Conservation (phyloP, 192 early-diverging fungal species). For the Coemansia sp. region DNA sequence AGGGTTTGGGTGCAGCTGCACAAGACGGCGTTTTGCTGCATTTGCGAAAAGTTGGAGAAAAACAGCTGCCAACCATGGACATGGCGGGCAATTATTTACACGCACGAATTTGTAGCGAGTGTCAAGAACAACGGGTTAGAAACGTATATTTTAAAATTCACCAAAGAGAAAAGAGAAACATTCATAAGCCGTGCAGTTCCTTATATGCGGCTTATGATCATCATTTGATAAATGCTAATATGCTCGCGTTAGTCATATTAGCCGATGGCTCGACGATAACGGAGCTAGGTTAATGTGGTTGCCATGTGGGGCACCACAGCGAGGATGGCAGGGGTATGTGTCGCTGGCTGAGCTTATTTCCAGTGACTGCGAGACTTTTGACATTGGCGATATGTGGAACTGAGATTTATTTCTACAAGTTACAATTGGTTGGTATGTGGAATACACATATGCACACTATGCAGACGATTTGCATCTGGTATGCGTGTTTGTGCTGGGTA, state of each 20-base stretch:
- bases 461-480: neutral
- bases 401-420: neutral
- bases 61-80: neutral
- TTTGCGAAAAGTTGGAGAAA: neutral
- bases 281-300: too few relatives aligned
- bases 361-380: neutral
- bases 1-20: slow-evolving; percentile 30
- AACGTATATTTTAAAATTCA: too few relatives aligned
- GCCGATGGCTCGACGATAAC: too few relatives aligned
- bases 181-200: too few relatives aligned
- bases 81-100: neutral
- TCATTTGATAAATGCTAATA: too few relatives aligned
- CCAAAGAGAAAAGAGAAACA: too few relatives aligned
- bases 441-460: neutral
- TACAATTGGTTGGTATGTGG: too few relatives aligned
- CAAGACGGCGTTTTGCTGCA: neutral
- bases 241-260: too few relatives aligned
- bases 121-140: too few relatives aligned
- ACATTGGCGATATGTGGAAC: neutral
- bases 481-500: neutral
- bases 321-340: neutral
- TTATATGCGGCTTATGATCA: too few relatives aligned
- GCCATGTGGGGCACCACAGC: too few relatives aligned
- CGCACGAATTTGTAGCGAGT: neutral
- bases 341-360: neutral